Evolutionary conservation across 2,329 filamentous ascomycete genomes (phyloP).

Genomic region (Bipolaris sorokiniana): DNA sequence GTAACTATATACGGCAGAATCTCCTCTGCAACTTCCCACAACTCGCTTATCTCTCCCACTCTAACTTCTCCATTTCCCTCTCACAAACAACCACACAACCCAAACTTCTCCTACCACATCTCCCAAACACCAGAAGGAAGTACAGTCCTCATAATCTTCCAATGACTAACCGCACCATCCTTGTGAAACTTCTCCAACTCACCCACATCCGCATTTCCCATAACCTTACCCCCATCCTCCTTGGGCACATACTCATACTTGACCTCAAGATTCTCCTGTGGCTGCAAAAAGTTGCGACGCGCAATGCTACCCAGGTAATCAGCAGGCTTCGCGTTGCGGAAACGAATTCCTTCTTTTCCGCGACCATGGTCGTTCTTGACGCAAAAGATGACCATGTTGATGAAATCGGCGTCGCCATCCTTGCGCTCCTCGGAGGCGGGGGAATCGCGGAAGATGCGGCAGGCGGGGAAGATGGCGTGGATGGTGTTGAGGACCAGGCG

Average conservation of each 20-base stretch:
- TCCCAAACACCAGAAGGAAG: slow-evolving; percentile 83
- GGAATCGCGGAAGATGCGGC: slow-evolving; percentile 86
- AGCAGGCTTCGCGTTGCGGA: slow-evolving; percentile 66
- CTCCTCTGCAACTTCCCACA: too few species aligned
- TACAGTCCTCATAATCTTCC: slow-evolving; percentile 88
- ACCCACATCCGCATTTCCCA: slow-evolving; percentile 68
- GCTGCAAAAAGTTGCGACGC: slow-evolving; percentile 72
- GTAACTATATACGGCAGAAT: too few species aligned
- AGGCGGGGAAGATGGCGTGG: slow-evolving; percentile 80
- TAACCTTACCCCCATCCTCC: slow-evolving; percentile 57
- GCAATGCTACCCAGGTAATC: slow-evolving; percentile 78
- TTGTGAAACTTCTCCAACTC: slow-evolving; percentile 74
- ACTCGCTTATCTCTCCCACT: too few species aligned
- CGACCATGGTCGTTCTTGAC: slow-evolving; percentile 61
- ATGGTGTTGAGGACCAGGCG: slow-evolving; percentile 84
- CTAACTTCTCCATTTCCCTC: too few species aligned
- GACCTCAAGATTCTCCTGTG: slow-evolving; percentile 71
- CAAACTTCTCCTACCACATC: slow-evolving; percentile 66
- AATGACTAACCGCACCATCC: slow-evolving; percentile 81
- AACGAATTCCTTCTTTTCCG: slow-evolving; percentile 59
- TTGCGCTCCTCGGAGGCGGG: slow-evolving; percentile 56
- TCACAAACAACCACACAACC: background rate
- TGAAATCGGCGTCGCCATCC: slow-evolving; percentile 67
- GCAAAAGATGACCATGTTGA: slow-evolving; percentile 97
- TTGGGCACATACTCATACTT: slow-evolving; percentile 34